Evolutionary conservation across 345 rosid genomes (phyloP), one percentile per base, ranked within the genome.

Genomic region (Salix udensis): DNA sequence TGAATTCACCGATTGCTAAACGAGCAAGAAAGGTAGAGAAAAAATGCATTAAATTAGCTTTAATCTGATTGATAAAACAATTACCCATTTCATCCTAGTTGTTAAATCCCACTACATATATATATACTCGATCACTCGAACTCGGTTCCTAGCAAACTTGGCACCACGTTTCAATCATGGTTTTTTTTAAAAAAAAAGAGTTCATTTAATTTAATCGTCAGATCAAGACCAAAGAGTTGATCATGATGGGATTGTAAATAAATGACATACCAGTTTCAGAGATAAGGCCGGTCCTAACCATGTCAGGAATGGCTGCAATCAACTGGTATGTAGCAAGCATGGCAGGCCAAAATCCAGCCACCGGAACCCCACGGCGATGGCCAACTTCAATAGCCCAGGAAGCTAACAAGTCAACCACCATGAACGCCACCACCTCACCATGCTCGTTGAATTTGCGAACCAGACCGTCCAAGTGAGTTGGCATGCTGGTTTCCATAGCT

Each of bases 271-370:
- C 97, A 55, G 84, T 68, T 42, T 78, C 84, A 46, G 92, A 86
- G 76, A 94, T 88, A 55, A 83, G 50, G 67, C 91, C 84, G 3
- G 80, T n/a, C 28, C 65, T 71, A 50, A 88, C 40, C 85, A 94
- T 76, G 16, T 88, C 88, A 1, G 98, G 98, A 36, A 94, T 90
- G 68, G 89, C 85, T 1, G 79, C 76, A 44, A 94, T 84, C 76
- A 94, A 58, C 58, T 83, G 81, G 76, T 88, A 91, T 24, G 92
- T 82, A 7, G 95, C 88, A 4, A 84, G 75, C 94, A 89, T 87
- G 30, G 85, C 97, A 0, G 97, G 86, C 95, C 98, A 94, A 74
- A 90, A 89, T 16, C 98, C 97, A 2, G 89, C 91, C 0, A 77
- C 88, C 0, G 88, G 86, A 74, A 90, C 81, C 11, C 89, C 83